A percentile compares a stretch with the other conserved stretches of the same genome.
phyloP scores from a whole-genome alignment of 2,329 filamentous ascomycete genomes.

The Pseudogymnoascus pannorum region DNA sequence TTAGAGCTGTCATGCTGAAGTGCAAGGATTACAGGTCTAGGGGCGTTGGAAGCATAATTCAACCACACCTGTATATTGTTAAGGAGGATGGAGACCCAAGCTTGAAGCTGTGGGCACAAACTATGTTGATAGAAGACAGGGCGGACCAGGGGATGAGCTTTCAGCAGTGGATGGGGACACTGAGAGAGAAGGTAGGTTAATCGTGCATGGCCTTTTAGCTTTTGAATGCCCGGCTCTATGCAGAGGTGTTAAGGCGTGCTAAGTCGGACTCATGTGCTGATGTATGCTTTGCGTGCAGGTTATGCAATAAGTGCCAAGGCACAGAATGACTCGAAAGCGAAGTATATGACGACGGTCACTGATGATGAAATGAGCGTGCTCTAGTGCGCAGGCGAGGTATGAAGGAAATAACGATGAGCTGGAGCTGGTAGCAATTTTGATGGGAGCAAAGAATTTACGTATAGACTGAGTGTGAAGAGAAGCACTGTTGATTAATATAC shows the following conservation, averaged over 20 bases:
- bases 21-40: slow-evolving; percentile 79
- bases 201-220: slow-evolving; percentile 26
- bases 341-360: neutral
- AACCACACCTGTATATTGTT: slow-evolving; percentile 88
- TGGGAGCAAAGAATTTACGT: neutral
- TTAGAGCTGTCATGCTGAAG: slow-evolving; percentile 86
- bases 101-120: slow-evolving; percentile 94
- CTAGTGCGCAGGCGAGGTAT: neutral
- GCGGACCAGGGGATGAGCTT: slow-evolving; percentile 91
- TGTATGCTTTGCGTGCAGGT: slow-evolving; percentile 6
- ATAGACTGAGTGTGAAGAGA: slow-evolving; percentile 6
- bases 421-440: neutral
- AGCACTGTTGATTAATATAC: slow-evolving; percentile 8
- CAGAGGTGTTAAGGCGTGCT: neutral
- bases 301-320: slow-evolving; percentile 8
- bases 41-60: slow-evolving; percentile 85
- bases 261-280: slow-evolving; percentile 5
- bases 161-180: slow-evolving; percentile 82
- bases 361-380: slow-evolving; percentile 8
- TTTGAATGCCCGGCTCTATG: neutral
- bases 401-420: neutral
- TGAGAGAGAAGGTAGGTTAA: slow-evolving; percentile 80
- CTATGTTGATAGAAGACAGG: slow-evolving; percentile 86
- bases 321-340: slow-evolving; percentile 5
- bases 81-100: slow-evolving; percentile 94